A percentile compares a stretch with the other conserved stretches of the same genome.
Evolutionary conservation across 768 basidiomycete species (phyloP).

Genomic region (Hysterangium stoloniferum): DNA sequence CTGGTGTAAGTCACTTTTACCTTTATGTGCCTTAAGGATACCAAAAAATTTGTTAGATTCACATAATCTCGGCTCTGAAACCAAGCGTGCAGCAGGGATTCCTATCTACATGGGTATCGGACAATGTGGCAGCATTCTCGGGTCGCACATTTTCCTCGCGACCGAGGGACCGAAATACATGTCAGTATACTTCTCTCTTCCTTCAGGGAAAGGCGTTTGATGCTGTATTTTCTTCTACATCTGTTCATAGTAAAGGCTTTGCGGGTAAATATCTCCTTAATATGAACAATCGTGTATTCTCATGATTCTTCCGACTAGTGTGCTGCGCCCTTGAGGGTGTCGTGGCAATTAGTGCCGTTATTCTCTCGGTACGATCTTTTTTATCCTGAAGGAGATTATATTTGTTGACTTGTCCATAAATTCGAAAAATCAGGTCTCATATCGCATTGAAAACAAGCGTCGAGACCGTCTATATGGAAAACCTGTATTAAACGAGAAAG

Average conservation of each 20-base stretch:
- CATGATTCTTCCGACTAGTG: conserved; percentile 22
- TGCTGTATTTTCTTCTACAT: no score
- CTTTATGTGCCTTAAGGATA: not conserved
- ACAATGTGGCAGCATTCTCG: conserved; percentile 66
- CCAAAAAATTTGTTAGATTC: conserved; percentile 57
- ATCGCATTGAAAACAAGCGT: conserved; percentile 50
- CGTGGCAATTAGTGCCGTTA: conserved; percentile 40
- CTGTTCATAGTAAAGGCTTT: conserved; percentile 50
- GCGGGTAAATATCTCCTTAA: conserved; percentile 30
- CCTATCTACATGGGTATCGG: conserved; percentile 77
- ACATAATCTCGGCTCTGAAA: conserved; percentile 71
- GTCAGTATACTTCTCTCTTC: conserved; percentile 39
- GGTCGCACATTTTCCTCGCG: conserved; percentile 63
- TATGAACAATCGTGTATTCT: not conserved
- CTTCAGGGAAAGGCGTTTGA: no score
- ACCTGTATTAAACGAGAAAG: conserved; percentile 36
- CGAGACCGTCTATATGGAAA: conserved; percentile 47
- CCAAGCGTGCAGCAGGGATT: conserved; percentile 67
- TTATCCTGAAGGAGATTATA: not conserved
- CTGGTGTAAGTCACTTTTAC: no score
- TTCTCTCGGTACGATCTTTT: conserved; percentile 38
- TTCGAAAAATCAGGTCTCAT: conserved; percentile 40
- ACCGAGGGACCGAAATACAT: conserved; percentile 57
- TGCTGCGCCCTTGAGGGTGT: conserved; percentile 46
- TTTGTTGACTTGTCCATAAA: conserved; percentile 19